Percentiles rank a stretch among this genome's conserved stretches.
These are phyloP conservation scores for Penicillium sp. DNA, from an alignment of 2,329 filamentous ascomycete genomes.

Conservation along the genomic window DNA sequence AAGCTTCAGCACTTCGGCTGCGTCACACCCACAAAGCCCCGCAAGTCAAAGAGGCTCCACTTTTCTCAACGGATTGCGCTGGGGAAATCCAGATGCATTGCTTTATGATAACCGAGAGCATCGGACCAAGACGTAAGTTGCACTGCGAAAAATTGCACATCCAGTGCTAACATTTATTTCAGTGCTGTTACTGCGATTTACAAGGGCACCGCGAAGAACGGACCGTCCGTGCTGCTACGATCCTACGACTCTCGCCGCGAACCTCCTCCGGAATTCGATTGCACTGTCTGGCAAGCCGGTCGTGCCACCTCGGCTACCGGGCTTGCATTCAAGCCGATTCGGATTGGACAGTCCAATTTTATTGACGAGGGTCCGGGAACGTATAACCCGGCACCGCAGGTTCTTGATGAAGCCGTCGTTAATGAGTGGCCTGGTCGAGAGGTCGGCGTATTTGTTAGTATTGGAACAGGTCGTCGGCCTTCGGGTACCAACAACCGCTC, in stretches of 20 bases:
- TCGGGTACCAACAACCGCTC: slow-evolving; percentile 63
- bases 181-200: slow-evolving; percentile 90
- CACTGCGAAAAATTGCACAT: not conserved
- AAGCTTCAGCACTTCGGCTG: slow-evolving; percentile 77
- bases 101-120: slow-evolving; percentile 85
- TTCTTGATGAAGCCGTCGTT: slow-evolving; percentile 81
- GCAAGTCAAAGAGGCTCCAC: slow-evolving; percentile 52
- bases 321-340: slow-evolving; percentile 91
- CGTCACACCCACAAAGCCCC: slow-evolving; percentile 55
- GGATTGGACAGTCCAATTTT: slow-evolving; percentile 88
- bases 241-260: slow-evolving; percentile 96
- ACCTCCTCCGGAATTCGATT: slow-evolving; percentile 83
- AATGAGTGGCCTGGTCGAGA: slow-evolving; percentile 96
- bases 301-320: slow-evolving; percentile 89
- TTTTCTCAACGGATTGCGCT: slow-evolving; percentile 46
- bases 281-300: slow-evolving; percentile 95
- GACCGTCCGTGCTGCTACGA: slow-evolving; percentile 68
- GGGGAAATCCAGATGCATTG: slow-evolving; percentile 76
- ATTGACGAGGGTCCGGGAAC: slow-evolving; percentile 87
- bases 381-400: slow-evolving; percentile 82
- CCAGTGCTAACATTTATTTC: slow-evolving; percentile 1
- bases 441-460: slow-evolving; percentile 83
- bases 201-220: slow-evolving; percentile 68
- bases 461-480: slow-evolving; percentile 86
- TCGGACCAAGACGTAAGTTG: slow-evolving; percentile 79